phyloP scores from a whole-genome alignment of 2,329 filamentous ascomycete genomes.

The Colletotrichum musicola region DNA sequence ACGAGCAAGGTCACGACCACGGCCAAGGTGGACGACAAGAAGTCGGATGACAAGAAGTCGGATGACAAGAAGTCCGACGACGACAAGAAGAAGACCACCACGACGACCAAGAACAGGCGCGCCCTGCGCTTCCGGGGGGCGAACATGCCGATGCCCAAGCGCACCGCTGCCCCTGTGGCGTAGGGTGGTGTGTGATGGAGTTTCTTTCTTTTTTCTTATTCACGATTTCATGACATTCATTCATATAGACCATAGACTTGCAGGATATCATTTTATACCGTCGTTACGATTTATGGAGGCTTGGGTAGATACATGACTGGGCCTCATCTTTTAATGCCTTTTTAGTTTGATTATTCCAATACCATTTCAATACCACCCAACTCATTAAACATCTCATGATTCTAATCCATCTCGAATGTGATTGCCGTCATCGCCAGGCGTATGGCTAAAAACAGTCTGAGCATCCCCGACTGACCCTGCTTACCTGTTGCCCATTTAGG shows the following conservation, averaged over 20 bases:
- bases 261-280: slow-evolving; percentile 5
- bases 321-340: background rate
- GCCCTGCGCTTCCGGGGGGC: slow-evolving; percentile 22
- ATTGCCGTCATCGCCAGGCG: no score
- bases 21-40: slow-evolving; percentile 18
- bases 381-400: no score
- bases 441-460: no score
- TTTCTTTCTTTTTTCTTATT: background rate
- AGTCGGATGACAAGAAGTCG: slow-evolving; percentile 3
- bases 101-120: slow-evolving; percentile 18
- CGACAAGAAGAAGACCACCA: slow-evolving; percentile 16
- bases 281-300: background rate
- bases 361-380: background rate
- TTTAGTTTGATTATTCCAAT: background rate
- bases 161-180: slow-evolving; percentile 10
- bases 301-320: background rate
- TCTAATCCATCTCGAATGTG: no score
- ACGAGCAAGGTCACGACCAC: slow-evolving; percentile 13
- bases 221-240: background rate
- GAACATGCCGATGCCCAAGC: slow-evolving; percentile 26
- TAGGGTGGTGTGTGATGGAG: background rate
- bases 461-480: no score
- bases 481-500: no score
- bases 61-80: slow-evolving; percentile 4
- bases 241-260: slow-evolving; percentile 20